Conservation (phyloP, 208 protist genomes). For the Crithidia thermophila region DNA sequence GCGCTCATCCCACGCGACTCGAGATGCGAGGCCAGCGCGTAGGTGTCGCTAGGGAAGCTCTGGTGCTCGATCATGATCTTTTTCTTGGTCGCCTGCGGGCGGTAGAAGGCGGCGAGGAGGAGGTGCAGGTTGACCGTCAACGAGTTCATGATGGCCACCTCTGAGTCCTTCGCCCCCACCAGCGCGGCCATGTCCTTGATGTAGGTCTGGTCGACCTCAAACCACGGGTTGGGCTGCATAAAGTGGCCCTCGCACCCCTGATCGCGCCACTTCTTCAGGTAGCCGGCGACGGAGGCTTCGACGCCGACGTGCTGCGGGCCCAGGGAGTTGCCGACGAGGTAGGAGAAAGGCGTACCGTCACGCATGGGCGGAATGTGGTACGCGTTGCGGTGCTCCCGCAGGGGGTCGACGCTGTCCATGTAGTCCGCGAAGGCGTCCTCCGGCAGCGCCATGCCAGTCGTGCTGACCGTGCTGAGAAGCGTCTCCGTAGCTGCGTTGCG, state of each 20-base stretch:
- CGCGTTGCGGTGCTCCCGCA: conserved; percentile 55
- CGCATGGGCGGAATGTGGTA: conserved; percentile 64
- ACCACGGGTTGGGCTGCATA: conserved; percentile 82
- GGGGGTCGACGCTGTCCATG: conserved; percentile 69
- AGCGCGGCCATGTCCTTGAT: conserved; percentile 69
- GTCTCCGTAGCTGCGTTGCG: conserved; percentile 69
- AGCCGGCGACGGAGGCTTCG: conserved; percentile 51
- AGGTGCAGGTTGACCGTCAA: conserved; percentile 95
- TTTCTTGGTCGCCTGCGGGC: conserved; percentile 73
- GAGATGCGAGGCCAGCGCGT: conserved; percentile 92
- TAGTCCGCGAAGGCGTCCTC: conserved; percentile 73
- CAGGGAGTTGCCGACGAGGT: conserved; percentile 90
- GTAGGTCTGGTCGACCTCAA: conserved; percentile 81
- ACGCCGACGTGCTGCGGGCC: conserved; percentile 88
- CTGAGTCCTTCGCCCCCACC: conserved; percentile 81
- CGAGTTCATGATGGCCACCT: conserved; percentile 95
- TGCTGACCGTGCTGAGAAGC: conserved; percentile 49
- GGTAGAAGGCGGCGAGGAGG: conserved; percentile 93
- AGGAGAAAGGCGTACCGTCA: conserved; percentile 53
- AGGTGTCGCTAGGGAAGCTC: conserved; percentile 67
- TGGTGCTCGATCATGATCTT: conserved; percentile 94
- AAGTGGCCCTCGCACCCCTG: conserved; percentile 82
- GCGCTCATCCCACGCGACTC: conserved; percentile 76
- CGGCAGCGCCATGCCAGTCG: conserved; percentile 57
- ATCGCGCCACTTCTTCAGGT: conserved; percentile 92